Percentiles rank a stretch among this genome's conserved stretches.
phyloP scores from a whole-genome alignment of 768 basidiomycete genomes.

The Agaricus blazei region DNA sequence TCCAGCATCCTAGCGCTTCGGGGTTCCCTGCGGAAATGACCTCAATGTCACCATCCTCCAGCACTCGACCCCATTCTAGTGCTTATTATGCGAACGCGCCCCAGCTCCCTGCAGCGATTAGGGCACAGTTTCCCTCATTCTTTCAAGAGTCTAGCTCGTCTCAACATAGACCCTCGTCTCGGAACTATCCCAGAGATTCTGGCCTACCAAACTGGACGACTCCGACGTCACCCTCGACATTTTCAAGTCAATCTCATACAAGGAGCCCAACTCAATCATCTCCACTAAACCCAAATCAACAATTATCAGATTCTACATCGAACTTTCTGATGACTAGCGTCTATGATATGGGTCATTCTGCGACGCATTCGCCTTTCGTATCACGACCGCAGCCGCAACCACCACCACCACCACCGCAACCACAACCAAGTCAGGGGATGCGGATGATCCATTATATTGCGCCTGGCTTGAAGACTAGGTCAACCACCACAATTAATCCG shows the following conservation, averaged over 20 bases:
- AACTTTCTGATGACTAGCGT: too few relatives aligned
- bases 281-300: not conserved
- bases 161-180: not conserved
- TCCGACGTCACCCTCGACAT: not conserved
- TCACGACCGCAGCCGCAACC: not conserved
- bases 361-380: too few relatives aligned
- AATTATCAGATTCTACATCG: not conserved
- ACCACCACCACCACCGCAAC: not conserved
- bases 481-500: not conserved
- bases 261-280: not conserved
- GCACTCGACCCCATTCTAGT: not conserved
- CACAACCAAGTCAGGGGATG: constrained; percentile 1
- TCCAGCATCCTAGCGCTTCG: not conserved
- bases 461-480: not conserved
- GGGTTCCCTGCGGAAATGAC: not conserved
- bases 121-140: not conserved
- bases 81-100: not conserved
- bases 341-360: too few relatives aligned
- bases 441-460: constrained; percentile 6
- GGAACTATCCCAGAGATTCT: too few relatives aligned
- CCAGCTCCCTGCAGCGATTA: not conserved
- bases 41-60: not conserved
- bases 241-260: not conserved
- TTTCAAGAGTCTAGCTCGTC: not conserved
- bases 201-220: too few relatives aligned